Base-by-base conservation (phyloP, 2,329 filamentous ascomycete genomes). In the Madurella fahalii region DNA sequence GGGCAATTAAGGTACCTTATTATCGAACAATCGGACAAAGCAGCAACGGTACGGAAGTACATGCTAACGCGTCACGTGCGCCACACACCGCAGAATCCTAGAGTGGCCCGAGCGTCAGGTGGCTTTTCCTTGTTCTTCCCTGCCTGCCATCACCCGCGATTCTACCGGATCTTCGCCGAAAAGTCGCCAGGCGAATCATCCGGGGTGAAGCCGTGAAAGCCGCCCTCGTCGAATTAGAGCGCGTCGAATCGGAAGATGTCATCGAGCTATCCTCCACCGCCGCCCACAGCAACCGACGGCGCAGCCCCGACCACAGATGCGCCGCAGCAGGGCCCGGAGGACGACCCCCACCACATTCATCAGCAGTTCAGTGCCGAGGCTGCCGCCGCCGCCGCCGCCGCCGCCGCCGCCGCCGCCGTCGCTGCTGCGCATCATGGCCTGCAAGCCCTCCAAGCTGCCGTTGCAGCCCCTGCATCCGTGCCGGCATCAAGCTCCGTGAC, bases 101-200 rank as follows among this genome's bases (percentile, higher is more conserved):
- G 4, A 11, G 4, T 37, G 34, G 34, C 9, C 13, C 34, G 34
- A 37, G 34, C 34, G 34, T 9, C 34, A 11, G 13, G 34, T 15
- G 34, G 34, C 34, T 48, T 48, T 39, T 11, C 15, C 37, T n/a
- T 39, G 34, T 15, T 48, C 39, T 39, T 11, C 15, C 20, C 13
- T 39, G 16, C 15, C 31, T 17, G 40, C 51, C 47, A 56, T 58
- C 47, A 52, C 39, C 55, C 56, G 56, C 45, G 51, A 63, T 61
- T 63, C 60, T 57, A 57, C 61, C 61, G 61, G 60, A 61, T 46
- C 61, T 63, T 61, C 60, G 40, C 61, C 61, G 60, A 62, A 56
- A 58, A 61, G 42, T 61, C 57, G 56, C 60, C 60, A 55, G 54
- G 50, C 17, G 18, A 42, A 54, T 52, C 56, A 53, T 43, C 54